Conservation (phyloP, 257 asterid genomes). For the Misopates orontium region DNA sequence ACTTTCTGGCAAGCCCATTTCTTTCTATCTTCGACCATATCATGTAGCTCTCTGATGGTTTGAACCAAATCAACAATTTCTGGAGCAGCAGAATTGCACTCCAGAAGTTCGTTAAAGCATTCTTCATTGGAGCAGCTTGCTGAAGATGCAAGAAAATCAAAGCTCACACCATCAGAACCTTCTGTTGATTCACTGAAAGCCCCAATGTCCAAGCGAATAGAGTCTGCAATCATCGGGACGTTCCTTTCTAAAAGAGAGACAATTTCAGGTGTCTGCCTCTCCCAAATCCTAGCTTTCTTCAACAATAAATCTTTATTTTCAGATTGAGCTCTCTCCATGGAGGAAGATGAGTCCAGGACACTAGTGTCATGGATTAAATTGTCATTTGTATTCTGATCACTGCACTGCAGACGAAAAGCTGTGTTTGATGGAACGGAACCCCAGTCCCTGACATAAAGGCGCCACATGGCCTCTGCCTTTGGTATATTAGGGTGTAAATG, state of each 20-base stretch:
- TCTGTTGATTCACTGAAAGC: conserved; percentile 1
- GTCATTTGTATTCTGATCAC: conserved; percentile 2
- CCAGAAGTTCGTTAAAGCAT: conserved; percentile 11
- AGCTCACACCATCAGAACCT: conserved; percentile 9
- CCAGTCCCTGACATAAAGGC: conserved; percentile 23
- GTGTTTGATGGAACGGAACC: not conserved
- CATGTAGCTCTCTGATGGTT: conserved; percentile 19
- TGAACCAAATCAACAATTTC: conserved; percentile 11
- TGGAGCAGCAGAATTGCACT: conserved; percentile 20
- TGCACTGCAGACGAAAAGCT: not conserved
- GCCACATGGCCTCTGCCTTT: conserved; percentile 23
- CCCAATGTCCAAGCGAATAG: not conserved
- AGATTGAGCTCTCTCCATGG: conserved; percentile 1
- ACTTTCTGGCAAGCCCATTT: conserved; percentile 29
- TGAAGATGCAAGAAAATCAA: conserved; percentile 10
- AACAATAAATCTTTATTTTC: conserved; percentile 5
- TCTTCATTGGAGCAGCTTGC: conserved; percentile 7
- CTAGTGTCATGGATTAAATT: not conserved
- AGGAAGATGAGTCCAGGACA: no score
- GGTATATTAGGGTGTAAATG: not conserved
- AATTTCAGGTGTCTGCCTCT: not conserved
- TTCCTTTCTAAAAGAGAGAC: not conserved
- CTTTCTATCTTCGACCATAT: conserved; percentile 16
- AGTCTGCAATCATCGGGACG: conserved; percentile 6
- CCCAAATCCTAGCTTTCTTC: conserved; percentile 7